A percentile compares a stretch with the other conserved stretches of the same genome.
Conservation (phyloP, 1,139 yeast species). For the Magnusiomyces ingens region DNA sequence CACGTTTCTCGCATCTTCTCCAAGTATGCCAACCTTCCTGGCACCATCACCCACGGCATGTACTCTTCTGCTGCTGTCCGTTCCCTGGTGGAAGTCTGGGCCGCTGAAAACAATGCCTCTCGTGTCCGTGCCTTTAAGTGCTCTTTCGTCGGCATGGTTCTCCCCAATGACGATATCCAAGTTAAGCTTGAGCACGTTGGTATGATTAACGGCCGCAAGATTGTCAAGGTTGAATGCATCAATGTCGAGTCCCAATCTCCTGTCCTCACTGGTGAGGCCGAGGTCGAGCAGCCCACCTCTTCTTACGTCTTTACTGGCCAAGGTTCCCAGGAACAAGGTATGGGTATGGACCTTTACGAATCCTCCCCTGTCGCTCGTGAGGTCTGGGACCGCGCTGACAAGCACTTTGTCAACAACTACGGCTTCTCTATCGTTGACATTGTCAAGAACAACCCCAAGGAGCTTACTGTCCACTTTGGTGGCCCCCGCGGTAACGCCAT, state of each 20-base stretch:
- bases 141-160: slow-evolving; percentile 90
- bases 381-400: slow-evolving; percentile 98
- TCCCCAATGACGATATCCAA: slow-evolving; percentile 86
- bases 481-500: slow-evolving; percentile 96
- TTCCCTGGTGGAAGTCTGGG: slow-evolving; percentile 95
- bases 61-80: slow-evolving; percentile 94
- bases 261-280: slow-evolving; percentile 87
- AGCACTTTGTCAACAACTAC: slow-evolving; percentile 83
- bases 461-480: slow-evolving; percentile 91
- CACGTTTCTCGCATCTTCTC: slow-evolving; percentile 96
- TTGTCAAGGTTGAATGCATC: slow-evolving; percentile 83
- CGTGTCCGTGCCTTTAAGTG: slow-evolving; percentile 95
- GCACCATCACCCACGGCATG: slow-evolving; percentile 99
- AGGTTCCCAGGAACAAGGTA: slow-evolving; percentile 99
- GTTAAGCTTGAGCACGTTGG: slow-evolving; percentile 93
- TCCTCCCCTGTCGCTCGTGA: slow-evolving; percentile 86
- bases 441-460: slow-evolving; percentile 93
- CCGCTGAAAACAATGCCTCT: slow-evolving; percentile 92
- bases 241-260: slow-evolving; percentile 64
- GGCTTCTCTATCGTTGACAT: slow-evolving; percentile 96
- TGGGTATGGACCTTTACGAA: slow-evolving; percentile 98
- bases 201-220: slow-evolving; percentile 98
- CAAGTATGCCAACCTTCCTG: slow-evolving; percentile 86
- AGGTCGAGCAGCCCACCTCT: slow-evolving; percentile 95
- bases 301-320: slow-evolving; percentile 98